Base-by-base conservation (phyloP, 1,284 basidiomycete genomes). In the Ceratobasidium sp. region DNA sequence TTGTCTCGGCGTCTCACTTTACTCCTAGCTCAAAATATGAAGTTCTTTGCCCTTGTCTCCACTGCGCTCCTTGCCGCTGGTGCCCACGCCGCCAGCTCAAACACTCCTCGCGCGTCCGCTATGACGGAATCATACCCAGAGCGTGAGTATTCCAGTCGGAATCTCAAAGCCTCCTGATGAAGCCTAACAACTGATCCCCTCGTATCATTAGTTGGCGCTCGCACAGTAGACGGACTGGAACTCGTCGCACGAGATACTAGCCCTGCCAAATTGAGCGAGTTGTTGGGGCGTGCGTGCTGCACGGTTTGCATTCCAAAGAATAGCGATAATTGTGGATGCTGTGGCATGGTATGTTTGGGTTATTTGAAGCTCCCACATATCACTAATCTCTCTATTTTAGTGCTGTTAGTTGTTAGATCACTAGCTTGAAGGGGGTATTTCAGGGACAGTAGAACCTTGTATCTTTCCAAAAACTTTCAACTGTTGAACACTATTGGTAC, bases 251-350 rank as follows among this genome's bases (percentile, higher is more conserved):
- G 63, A 1, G 63, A 67, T 26, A 69, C 52, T 5, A 69, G 66
- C 52, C 66, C 66, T 18, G 66, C 66, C 18, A 54, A 69, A 18
- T 6, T 69, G 9, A 69, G 41, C 52, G 66, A 69, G 41, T 41
- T 69, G 5, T 43, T 69, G 41, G 66, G 66, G 7, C 66, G 66
- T 18, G 66, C 50, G n/a, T 69, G 66, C 52, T 69, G 66, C 52
- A 30, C 21, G 23, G 41, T 69, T 32, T 69, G 66, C 28, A 21
- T 57, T 2, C 66, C 66, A 1, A 69, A 57, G 41, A 32, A 32
- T 26, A 69, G 66, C 66, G 66, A 69, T 21, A 69, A 69, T 38
- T 69, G 66, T 35, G 50, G 50, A 23, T 69, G 52, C 66, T 69
- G 66, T 69, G 66, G 66, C 55, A 46, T 43, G 35, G 66, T 69